A percentile compares a stretch with the other conserved stretches of the same genome.
phyloP scores from a whole-genome alignment of 176 grass and related monocot species.

The Pontederia paniculata region DNA sequence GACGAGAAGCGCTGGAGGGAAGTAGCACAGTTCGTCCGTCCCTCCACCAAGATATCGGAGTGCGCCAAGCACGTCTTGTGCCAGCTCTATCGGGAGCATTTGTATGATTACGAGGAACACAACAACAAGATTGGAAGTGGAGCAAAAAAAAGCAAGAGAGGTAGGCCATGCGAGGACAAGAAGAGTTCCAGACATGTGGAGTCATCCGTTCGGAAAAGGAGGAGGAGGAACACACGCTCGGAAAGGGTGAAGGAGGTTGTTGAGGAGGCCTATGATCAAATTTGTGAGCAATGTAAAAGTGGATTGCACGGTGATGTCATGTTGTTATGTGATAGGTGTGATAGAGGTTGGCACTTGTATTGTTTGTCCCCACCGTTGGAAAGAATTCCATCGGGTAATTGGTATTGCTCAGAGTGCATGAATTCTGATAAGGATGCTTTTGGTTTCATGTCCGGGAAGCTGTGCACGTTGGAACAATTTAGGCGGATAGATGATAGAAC shows the following conservation, averaged over 20 bases:
- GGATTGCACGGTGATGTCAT: constrained; percentile 78
- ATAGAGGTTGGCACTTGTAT: constrained; percentile 82
- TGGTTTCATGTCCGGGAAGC: constrained; percentile 54
- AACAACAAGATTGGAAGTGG: constrained; percentile 9
- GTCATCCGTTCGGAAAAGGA: constrained; percentile 15
- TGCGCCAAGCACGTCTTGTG: constrained; percentile 78
- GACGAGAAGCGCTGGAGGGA: constrained; percentile 48
- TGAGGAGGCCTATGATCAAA: constrained; percentile 53
- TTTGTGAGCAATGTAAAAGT: constrained; percentile 84
- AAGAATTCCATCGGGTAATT: constrained; percentile 55
- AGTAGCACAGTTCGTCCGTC: constrained; percentile 48
- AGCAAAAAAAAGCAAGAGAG: constrained; percentile 5
- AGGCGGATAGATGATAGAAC: constrained; percentile 52
- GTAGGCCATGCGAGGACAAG: neutral
- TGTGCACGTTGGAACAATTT: constrained; percentile 47
- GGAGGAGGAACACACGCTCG: constrained; percentile 12
- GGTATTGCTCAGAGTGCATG: constrained; percentile 82
- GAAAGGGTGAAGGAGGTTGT: constrained; percentile 3
- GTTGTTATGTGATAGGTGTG: constrained; percentile 80
- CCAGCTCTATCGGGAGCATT: constrained; percentile 71
- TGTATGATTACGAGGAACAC: constrained; percentile 70
- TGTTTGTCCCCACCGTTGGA: constrained; percentile 69
- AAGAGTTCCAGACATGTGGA: constrained; percentile 13
- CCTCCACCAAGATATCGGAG: constrained; percentile 41
- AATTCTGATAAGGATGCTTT: constrained; percentile 74